phyloP scores from a whole-genome alignment of 31 red algal species.

The Odonthalia washingtoniensis region DNA sequence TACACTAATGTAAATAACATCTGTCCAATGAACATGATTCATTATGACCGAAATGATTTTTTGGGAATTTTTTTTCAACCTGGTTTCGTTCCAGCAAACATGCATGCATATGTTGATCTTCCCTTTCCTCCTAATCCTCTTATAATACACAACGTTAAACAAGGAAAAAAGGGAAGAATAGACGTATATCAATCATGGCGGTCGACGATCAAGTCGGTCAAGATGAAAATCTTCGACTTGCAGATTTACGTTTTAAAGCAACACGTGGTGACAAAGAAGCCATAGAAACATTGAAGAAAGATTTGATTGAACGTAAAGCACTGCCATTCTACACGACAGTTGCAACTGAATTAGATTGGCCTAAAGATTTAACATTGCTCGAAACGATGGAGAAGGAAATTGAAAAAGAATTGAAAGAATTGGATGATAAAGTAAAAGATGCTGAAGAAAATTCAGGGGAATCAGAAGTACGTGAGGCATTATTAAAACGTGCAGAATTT shows the following conservation, averaged over 20 bases:
- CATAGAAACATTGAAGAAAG: conserved; percentile 46
- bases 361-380: conserved; percentile 57
- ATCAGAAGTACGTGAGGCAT: conserved; percentile 93
- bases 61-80: too few species aligned
- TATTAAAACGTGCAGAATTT: conserved; percentile 82
- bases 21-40: too few species aligned
- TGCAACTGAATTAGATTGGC: conserved; percentile 81
- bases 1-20: too few species aligned
- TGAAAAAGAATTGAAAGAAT: conserved; percentile 56
- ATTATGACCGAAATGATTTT: too few species aligned
- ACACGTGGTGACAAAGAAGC: conserved; percentile 49
- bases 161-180: too few species aligned
- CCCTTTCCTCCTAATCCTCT: too few species aligned
- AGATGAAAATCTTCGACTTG: conserved; percentile 84
- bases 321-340: conserved; percentile 67
- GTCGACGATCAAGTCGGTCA: conserved; percentile 68
- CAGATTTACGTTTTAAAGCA: conserved; percentile 78
- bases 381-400: conserved; percentile 74
- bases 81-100: too few species aligned
- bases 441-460: conserved; percentile 88
- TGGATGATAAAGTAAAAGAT: conserved; percentile 75
- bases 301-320: conserved; percentile 87
- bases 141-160: too few species aligned
- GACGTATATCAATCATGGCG: too few species aligned
- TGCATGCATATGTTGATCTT: too few species aligned